A percentile compares a stretch with the other conserved stretches of the same genome.
phyloP scores from a whole-genome alignment of 176 grass and related monocot species.

The Oryza meyeriana region DNA sequence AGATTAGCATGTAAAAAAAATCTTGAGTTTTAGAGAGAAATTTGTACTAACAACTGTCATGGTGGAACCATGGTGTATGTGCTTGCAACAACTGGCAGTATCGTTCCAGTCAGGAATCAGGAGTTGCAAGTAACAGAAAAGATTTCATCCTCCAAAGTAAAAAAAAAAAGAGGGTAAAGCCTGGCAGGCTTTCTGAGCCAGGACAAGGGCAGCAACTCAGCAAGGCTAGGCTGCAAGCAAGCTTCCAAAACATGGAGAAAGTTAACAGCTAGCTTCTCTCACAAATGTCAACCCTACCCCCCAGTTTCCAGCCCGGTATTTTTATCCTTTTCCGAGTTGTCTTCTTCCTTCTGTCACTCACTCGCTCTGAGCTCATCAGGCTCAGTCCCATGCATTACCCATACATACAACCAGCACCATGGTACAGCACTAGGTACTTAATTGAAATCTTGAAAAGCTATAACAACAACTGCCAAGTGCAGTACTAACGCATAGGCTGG shows the following conservation, averaged over 20 bases:
- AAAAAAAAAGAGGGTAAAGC: not conserved
- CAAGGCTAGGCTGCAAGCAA: conserved; percentile 21
- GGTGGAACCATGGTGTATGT: not conserved
- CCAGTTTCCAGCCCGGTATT: conserved; percentile 17
- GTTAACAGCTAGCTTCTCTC: conserved; percentile 22
- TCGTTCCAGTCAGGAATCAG: not conserved
- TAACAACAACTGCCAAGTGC: not conserved
- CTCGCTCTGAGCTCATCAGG: not conserved
- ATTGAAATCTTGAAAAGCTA: not conserved
- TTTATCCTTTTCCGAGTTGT: conserved; percentile 40
- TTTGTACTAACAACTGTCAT: not conserved
- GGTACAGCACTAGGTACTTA: conserved; percentile 33
- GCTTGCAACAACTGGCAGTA: not conserved
- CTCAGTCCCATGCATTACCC: conserved; percentile 16
- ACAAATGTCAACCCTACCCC: conserved; percentile 47
- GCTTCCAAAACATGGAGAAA: conserved; percentile 32
- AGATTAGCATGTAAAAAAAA: not conserved
- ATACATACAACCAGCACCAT: conserved; percentile 1
- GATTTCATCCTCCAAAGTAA: not conserved
- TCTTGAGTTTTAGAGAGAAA: not conserved
- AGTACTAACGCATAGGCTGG: not conserved
- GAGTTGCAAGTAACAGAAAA: not conserved
- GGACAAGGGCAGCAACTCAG: conserved; percentile 21
- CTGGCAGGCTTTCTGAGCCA: conserved; percentile 27
- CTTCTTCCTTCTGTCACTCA: conserved; percentile 34